Evolutionary conservation across 2,329 filamentous ascomycete genomes (phyloP).

Genomic region (Pleurostoma richardsiae): DNA sequence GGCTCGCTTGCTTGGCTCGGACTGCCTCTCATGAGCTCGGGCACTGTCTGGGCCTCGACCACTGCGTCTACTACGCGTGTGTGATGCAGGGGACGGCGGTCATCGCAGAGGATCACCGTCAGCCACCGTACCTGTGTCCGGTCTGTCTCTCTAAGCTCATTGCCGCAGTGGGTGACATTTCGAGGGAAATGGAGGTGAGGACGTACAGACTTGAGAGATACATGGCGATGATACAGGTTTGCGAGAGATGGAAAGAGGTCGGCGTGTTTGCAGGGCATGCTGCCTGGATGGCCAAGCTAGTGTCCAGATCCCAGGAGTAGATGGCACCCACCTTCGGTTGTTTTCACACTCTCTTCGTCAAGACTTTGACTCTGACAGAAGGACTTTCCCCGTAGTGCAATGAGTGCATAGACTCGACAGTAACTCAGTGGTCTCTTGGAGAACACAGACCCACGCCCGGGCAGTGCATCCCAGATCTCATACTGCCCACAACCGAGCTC

Average conservation of each 20-base stretch:
- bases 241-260: conserved; percentile 28
- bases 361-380: no score
- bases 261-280: conserved; percentile 40
- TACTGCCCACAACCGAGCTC: no score
- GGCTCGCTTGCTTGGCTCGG: conserved; percentile 51
- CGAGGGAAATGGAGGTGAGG: conserved; percentile 12
- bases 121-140: conserved; percentile 59
- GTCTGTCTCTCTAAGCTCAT: conserved; percentile 52
- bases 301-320: no score
- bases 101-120: conserved; percentile 52
- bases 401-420: no score
- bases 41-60: conserved; percentile 62
- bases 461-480: no score
- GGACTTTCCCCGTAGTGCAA: no score
- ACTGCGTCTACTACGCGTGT: conserved; percentile 63
- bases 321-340: no score
- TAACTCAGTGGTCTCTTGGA: no score
- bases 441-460: no score
- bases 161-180: conserved; percentile 16
- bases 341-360: no score
- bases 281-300: conserved; percentile 30
- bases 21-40: conserved; percentile 62
- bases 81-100: conserved; percentile 57
- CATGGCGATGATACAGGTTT: conserved; percentile 32
- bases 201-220: conserved; percentile 29